Conservation (phyloP, 106 monocot genomes). For the Dendrobium nobile region DNA sequence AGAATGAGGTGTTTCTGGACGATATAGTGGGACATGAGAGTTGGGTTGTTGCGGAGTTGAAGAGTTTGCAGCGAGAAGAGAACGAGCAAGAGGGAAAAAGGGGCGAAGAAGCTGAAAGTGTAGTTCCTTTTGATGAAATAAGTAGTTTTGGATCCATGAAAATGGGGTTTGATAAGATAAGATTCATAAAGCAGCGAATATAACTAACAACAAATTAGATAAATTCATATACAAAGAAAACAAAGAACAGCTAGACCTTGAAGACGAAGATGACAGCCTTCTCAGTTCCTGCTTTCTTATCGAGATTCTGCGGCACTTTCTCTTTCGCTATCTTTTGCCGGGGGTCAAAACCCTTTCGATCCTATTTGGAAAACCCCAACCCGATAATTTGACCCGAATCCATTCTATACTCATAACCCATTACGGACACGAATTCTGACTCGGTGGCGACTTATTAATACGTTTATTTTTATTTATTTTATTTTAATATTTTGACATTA, state of each 20-base stretch:
- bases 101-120: slow-evolving; percentile 13
- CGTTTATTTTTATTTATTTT: too few species aligned
- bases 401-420: too few species aligned
- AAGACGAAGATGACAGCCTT: not conserved
- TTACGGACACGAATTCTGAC: too few species aligned
- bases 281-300: not conserved
- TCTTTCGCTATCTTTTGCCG: too few species aligned
- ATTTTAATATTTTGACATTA: too few species aligned
- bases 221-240: not conserved
- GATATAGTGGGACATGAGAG: slow-evolving; percentile 10
- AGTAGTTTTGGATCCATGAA: slow-evolving; percentile 42
- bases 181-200: not conserved
- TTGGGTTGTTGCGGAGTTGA: slow-evolving; percentile 12
- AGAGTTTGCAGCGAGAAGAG: not conserved
- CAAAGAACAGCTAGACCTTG: not conserved
- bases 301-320: not conserved
- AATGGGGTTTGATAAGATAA: not conserved
- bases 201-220: not conserved
- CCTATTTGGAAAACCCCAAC: too few species aligned
- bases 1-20: slow-evolving; percentile 25
- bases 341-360: too few species aligned
- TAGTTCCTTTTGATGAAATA: slow-evolving; percentile 25
- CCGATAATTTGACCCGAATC: too few species aligned
- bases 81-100: slow-evolving; percentile 12
- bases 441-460: too few species aligned